Evolutionary conservation across 495 filamentous ascomycete genomes (phyloP).

Genomic region (Aspergillus cavernicola): DNA sequence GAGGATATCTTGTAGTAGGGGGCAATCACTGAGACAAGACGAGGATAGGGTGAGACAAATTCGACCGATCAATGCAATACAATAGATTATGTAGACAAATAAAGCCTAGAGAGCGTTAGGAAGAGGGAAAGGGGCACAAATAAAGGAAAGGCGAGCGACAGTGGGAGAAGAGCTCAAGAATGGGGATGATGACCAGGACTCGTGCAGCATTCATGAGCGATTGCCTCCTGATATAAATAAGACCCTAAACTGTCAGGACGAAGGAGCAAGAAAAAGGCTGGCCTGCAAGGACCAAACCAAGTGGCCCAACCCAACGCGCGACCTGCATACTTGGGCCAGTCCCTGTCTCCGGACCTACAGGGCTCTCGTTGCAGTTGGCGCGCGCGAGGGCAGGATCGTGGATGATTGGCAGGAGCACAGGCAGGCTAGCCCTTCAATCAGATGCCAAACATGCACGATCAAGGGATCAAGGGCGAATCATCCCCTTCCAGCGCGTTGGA

Average conservation of each 20-base stretch:
- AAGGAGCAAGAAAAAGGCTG: conserved; percentile 10
- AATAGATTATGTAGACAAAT: conserved; percentile 2
- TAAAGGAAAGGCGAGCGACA: conserved; percentile 4
- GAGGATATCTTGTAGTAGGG: conserved; percentile 20
- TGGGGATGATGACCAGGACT: conserved; percentile 12
- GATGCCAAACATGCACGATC: conserved; percentile 15
- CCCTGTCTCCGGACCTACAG: conserved; percentile 11
- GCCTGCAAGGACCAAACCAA: conserved; percentile 19
- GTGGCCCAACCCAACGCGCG: conserved; percentile 14
- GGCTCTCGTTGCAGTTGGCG: conserved; percentile 13
- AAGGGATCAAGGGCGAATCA: conserved; percentile 16
- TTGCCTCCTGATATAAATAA: conserved; percentile 16
- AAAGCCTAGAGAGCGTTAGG: conserved; percentile 8
- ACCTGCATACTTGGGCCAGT: conserved; percentile 18
- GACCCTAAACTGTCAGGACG: neutral
- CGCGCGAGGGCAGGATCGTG: conserved; percentile 16
- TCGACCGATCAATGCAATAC: conserved; percentile 16
- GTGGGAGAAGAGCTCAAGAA: conserved; percentile 2
- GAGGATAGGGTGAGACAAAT: conserved; percentile 15
- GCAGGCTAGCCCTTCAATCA: conserved; percentile 14
- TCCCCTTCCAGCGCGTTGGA: conserved; percentile 10
- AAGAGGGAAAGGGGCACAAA: neutral
- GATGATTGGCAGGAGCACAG: conserved; percentile 15
- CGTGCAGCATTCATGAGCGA: conserved; percentile 14
- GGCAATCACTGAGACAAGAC: conserved; percentile 32